Conservation (phyloP, 73 alveolate genomes). For the Paramecium primaurelia region DNA sequence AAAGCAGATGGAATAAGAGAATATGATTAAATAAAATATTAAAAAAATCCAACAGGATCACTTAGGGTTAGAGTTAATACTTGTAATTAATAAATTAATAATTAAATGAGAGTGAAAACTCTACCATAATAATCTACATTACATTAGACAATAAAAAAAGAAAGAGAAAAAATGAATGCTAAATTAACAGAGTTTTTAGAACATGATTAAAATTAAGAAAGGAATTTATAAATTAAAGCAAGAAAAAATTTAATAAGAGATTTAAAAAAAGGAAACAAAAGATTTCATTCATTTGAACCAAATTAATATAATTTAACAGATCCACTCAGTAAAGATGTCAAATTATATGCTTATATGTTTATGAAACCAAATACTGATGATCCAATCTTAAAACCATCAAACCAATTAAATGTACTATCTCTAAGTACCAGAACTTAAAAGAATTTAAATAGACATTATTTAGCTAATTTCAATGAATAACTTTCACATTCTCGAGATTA, state of each 20-base stretch:
- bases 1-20: constrained; percentile 30
- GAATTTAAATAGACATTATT: background rate
- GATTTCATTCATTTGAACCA: constrained; percentile 27
- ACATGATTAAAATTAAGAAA: background rate
- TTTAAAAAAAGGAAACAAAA: background rate
- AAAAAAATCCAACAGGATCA: background rate
- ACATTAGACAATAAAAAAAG: background rate
- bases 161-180: background rate
- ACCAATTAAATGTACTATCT: background rate
- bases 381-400: background rate
- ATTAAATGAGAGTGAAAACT: background rate
- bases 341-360: constrained; percentile 14
- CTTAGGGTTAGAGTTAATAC: background rate
- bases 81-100: background rate
- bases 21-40: background rate
- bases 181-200: background rate
- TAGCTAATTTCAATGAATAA: constrained; percentile 2
- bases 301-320: background rate
- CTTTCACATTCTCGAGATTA: background rate
- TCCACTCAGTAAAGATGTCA: constrained; percentile 1
- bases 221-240: background rate
- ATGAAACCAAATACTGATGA: background rate
- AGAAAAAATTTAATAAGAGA: background rate
- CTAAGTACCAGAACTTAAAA: background rate
- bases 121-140: background rate